Base-by-base conservation (phyloP, 345 rosid genomes). In the Microthlaspi erraticum region DNA sequence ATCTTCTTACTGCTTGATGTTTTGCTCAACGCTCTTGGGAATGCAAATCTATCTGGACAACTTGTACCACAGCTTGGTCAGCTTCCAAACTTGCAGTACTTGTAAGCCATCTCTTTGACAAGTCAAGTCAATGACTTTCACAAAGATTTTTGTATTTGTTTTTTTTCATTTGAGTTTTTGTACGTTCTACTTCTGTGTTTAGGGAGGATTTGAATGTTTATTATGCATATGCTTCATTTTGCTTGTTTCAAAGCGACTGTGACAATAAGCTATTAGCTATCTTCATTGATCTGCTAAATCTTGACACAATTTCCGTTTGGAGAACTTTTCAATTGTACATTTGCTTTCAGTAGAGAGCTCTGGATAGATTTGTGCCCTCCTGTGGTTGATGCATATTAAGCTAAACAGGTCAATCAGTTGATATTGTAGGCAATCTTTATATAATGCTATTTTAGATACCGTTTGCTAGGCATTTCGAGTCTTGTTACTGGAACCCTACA, bases 51-150 rank as follows among this genome's bases (percentile, higher is more conserved):
- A 23, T 76, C 72, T 58, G 80, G 80, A 18, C 31, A 64, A 34
- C 41, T 76, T 23, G 72, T 70, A 5, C 61, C 67, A 19, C 54
- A 70, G 6, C 80, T 76, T 64, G 76, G 71, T 38, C 82, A 52
- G 57, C 96, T 92, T 61, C 5, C 62, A 20, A 80, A 76, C 70
- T 84, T 92, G 83, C 96, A 87, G 78, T 88, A 92, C 81, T 74
- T 92, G 98, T 92, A 79, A 84, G 96, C 72, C 39, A 32, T 52
- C 17, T 59, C 54, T 50, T 17, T 16, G n/a, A 42, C 2, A 17
- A 26, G 49, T 10, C 20, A 5, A 68, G 13, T 37, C 4, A 1
- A 37, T 52, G 8, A 16, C 0, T 12, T 18, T 20, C 20, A 38
- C 18, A 36, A 14, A 26, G 23, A 23, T 65, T 50, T 51, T 10